Evolutionary conservation across 2,329 filamentous ascomycete genomes (phyloP), one percentile per base, ranked within the genome.

Genomic region (Trichophyton schoenleinii): DNA sequence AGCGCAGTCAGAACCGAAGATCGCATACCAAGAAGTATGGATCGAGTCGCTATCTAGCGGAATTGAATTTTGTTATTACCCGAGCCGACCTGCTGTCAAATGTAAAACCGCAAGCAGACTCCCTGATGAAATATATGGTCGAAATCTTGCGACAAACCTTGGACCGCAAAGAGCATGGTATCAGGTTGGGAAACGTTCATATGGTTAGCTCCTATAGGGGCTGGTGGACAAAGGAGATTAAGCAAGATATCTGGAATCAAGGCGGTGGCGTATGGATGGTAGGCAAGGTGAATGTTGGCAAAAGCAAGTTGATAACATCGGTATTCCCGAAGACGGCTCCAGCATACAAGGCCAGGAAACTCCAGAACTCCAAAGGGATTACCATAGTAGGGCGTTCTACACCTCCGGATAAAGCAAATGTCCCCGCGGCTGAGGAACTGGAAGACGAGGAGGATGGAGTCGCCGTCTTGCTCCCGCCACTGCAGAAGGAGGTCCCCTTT

Each of bases 221-320:
- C 8, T 99, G 95, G 94, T 96, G 92, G 89, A 96, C 91, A 0
- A 87, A 83, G 66, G 79, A 87, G 58, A 77, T 99, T 61, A 96
- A 89, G 72, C 86, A 96, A 67, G 87, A 91, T 57, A 91, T 99
- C 55, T 91, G 85, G 81, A 77, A 85, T 49, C 83, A 89, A 57
- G 91, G 90, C 3, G 92, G 92, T 3, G 94, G 86, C 15, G 87
- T 88, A 15, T 99, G 94, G 92, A 86, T 99, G 79, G 88, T 99
- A 2, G 94, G 94, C n/a, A 97, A 96, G 73, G 90, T 91, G 64
- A 99, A 99, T 70, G 95, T 97, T 1, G 95, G 94, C 25, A 99
- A 99, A 75, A 97, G 92, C 68, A 87, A 87, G 69, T 81, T 99
- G 1, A 95, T 97, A 63, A 86, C 94, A 67, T 83, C 85, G 3